phyloP scores from a whole-genome alignment of 2,329 filamentous ascomycete species.

The Fusarium pseudonygamai region DNA sequence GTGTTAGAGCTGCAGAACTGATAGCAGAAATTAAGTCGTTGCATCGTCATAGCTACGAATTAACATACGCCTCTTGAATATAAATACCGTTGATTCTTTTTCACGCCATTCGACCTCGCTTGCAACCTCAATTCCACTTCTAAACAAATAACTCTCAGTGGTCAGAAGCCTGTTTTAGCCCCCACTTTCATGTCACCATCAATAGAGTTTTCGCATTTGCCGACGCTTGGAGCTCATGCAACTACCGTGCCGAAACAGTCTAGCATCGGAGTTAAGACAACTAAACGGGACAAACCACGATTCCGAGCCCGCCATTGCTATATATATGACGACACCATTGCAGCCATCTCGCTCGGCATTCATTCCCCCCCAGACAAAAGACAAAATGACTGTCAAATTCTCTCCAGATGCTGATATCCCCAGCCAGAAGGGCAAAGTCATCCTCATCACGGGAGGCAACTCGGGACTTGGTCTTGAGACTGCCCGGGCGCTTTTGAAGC shows the following conservation, averaged over 20 bases:
- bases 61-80: too few relatives aligned
- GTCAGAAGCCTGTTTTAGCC: neutral
- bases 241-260: neutral
- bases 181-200: neutral
- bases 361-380: rapidly evolving
- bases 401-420: neutral
- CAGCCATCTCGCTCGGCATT: rapidly evolving
- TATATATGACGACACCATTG: rapidly evolving
- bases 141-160: neutral
- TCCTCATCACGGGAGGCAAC: slow-evolving; percentile 11
- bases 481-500: neutral
- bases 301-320: neutral
- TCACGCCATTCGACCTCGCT: neutral
- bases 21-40: too few relatives aligned
- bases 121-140: neutral
- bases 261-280: neutral
- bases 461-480: neutral
- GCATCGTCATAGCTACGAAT: too few relatives aligned
- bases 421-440: neutral
- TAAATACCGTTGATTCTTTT: neutral
- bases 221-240: neutral
- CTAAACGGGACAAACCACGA: rapidly evolving
- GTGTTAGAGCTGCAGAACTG: too few relatives aligned
- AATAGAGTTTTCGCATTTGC: neutral
- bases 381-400: neutral